These are phyloP conservation scores for Puccinia coronata DNA, from an alignment of 1,284 basidiomycete genomes.

Conservation along the genomic window DNA sequence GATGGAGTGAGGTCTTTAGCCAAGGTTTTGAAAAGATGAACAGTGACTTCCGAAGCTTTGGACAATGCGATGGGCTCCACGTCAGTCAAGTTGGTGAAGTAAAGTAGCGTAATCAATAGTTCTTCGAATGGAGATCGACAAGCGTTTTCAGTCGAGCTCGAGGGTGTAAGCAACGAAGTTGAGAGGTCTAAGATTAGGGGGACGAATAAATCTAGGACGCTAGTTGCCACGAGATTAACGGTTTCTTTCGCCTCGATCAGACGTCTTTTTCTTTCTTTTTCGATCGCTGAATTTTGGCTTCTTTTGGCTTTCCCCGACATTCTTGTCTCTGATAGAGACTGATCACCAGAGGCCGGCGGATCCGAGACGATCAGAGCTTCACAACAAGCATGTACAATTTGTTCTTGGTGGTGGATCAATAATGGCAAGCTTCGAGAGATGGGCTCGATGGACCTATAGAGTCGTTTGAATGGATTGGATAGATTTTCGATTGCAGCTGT, in stretches of 20 bases:
- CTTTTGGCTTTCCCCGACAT: neutral
- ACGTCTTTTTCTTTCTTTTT: slow-evolving; percentile 43
- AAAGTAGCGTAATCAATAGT: slow-evolving; percentile 39
- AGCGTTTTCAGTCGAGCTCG: neutral
- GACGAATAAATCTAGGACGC: slow-evolving; percentile 32
- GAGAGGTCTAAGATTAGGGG: slow-evolving; percentile 45
- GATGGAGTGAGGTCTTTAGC: slow-evolving; percentile 40
- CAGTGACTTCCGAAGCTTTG: slow-evolving; percentile 42
- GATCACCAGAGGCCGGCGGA: neutral
- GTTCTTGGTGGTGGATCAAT: slow-evolving; percentile 41
- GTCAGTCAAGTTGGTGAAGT: slow-evolving; percentile 45
- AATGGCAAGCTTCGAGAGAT: slow-evolving; percentile 42
- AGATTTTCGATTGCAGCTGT: slow-evolving; percentile 42
- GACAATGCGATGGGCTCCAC: slow-evolving; percentile 38
- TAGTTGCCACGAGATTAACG: slow-evolving; percentile 39
- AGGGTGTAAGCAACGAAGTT: slow-evolving; percentile 44
- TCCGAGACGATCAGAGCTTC: slow-evolving; percentile 32
- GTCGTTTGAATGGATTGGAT: slow-evolving; percentile 46
- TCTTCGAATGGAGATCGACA: slow-evolving; percentile 39
- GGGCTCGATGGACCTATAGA: slow-evolving; percentile 35
- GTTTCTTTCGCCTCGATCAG: slow-evolving; percentile 38
- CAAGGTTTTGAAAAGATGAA: slow-evolving; percentile 49
- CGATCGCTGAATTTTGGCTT: slow-evolving; percentile 4
- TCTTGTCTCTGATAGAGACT: neutral
- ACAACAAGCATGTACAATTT: slow-evolving; percentile 46